Percentiles rank a stretch among this genome's conserved stretches.
Conservation (phyloP, 2,329 filamentous ascomycete species). For the Escovopsis weberi region DNA sequence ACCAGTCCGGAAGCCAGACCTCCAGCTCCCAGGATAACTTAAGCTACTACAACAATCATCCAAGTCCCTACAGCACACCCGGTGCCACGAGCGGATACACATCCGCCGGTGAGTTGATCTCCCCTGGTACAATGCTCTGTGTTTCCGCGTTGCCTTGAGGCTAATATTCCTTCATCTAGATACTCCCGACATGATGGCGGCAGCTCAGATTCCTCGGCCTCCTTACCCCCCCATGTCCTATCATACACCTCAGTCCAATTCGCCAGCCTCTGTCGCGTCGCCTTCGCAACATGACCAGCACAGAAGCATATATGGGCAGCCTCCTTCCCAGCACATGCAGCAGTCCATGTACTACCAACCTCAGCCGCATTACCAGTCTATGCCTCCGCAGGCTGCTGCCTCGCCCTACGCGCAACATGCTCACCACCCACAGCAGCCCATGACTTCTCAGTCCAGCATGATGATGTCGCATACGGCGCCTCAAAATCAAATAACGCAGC, state of each 20-base stretch:
- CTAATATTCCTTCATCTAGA: slow-evolving; percentile 24
- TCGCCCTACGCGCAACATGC: slow-evolving; percentile 48
- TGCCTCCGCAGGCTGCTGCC: slow-evolving; percentile 46
- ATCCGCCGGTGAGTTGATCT: slow-evolving; percentile 56
- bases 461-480: slow-evolving; percentile 49
- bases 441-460: slow-evolving; percentile 50
- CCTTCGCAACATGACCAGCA: slow-evolving; percentile 82
- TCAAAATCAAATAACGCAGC: slow-evolving; percentile 44
- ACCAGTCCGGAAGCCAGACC: slow-evolving; percentile 51
- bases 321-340: slow-evolving; percentile 62
- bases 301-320: slow-evolving; percentile 71
- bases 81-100: slow-evolving; percentile 74
- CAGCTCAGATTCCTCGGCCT: slow-evolving; percentile 54
- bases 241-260: slow-evolving; percentile 89
- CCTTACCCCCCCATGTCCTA: slow-evolving; percentile 81
- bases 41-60: slow-evolving; percentile 63
- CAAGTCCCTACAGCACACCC: slow-evolving; percentile 70
- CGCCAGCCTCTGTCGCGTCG: slow-evolving; percentile 83
- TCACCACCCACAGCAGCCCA: slow-evolving; percentile 36
- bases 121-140: slow-evolving; percentile 2
- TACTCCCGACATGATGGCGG: slow-evolving; percentile 53
- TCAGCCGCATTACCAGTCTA: slow-evolving; percentile 48
- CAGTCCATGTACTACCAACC: slow-evolving; percentile 63
- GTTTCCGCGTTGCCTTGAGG: slow-evolving; percentile 4
- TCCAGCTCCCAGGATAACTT: slow-evolving; percentile 49